Base-by-base conservation (phyloP, 73 alveolate species). In the Diophrys sp. region DNA sequence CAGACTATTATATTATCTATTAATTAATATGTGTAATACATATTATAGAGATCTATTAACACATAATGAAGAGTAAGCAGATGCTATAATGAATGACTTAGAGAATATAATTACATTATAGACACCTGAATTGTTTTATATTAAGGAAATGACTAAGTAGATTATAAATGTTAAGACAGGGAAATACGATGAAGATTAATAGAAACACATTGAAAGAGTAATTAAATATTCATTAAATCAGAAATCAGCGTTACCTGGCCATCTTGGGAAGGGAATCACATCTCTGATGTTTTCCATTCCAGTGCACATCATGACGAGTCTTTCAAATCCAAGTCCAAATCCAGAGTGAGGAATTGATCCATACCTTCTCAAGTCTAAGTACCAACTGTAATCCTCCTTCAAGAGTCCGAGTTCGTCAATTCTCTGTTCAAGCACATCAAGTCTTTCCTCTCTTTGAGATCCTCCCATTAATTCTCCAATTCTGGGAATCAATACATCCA, bases 391-490 rank as follows among this genome's bases (percentile, higher is more conserved):
- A 83, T 89, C 90, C 76, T 91, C 95, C 23, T 75, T 78, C 33
- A 95, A 95, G 71, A 94, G 93, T 69, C 87, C 90, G 77, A 90
- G 77, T 82, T 96, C 98, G 31, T 75, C 73, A 79, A 96, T 94
- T 87, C 98, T 92, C 55, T 71, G 23, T 33, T 81, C 88, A 31
- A 95, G 87, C 54, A 80, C 87, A 56, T 94, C 99, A 44, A 87
- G 91, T 81, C 95, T 85, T 85, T 98, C 99, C 87, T 98, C 99
- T 82, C 99, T 94, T 77, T 97, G 98, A 67, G 99, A 93, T 25
- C 99, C 99, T 90, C 99, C 99, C 57, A 97, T 97, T 54, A 98
- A 89, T 89, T 98, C 99, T 67, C 99, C 99, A 56, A 97, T 97
- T 83, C 90, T 87, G 31, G 99, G 99, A 11, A 96, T 98, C 29